These are phyloP conservation scores for Lathyrus sativus DNA, from an alignment of 306 rosid species.

Conservation along the genomic window DNA sequence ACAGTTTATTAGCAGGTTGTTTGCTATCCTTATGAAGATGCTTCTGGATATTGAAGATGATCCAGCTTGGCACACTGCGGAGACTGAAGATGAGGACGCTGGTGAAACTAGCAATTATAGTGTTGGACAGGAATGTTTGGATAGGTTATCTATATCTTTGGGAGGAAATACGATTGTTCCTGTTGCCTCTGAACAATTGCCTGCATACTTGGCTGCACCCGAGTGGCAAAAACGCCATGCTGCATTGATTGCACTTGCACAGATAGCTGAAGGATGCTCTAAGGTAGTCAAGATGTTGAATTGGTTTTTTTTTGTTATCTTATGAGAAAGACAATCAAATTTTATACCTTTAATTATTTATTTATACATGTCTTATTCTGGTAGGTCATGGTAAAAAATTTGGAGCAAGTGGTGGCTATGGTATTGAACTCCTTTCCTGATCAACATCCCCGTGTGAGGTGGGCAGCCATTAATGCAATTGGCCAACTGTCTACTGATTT, in stretches of 20 bases:
- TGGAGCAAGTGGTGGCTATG: conserved; percentile 99
- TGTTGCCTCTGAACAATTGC: conserved; percentile 89
- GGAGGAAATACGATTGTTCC: conserved; percentile 99
- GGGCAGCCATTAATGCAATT: conserved; percentile 98
- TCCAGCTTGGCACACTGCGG: conserved; percentile 83
- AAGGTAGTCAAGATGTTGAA: conserved; percentile 56
- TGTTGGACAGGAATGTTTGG: conserved; percentile 97
- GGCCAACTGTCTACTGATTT: conserved; percentile 96
- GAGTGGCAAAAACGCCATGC: conserved; percentile 98
- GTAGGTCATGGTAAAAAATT: conserved; percentile 86
- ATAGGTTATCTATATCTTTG: conserved; percentile 81
- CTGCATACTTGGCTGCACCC: conserved; percentile 75
- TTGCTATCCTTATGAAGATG: conserved; percentile 85
- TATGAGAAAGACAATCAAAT: not conserved
- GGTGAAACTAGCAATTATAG: conserved; percentile 89
- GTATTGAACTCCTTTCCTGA: conserved; percentile 88
- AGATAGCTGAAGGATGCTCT: conserved; percentile 90
- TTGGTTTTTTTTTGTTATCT: not conserved
- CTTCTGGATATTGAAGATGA: conserved; percentile 86
- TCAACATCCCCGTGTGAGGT: conserved; percentile 97
- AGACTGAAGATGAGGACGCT: conserved; percentile 83
- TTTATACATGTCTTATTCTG: not conserved
- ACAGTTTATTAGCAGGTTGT: conserved; percentile 83
- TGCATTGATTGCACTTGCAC: conserved; percentile 86
- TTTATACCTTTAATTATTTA: not conserved